A percentile compares a stretch with the other conserved stretches of the same genome.
Conservation (phyloP, 2,329 filamentous ascomycete genomes). For the Dactylella cylindrospora region DNA sequence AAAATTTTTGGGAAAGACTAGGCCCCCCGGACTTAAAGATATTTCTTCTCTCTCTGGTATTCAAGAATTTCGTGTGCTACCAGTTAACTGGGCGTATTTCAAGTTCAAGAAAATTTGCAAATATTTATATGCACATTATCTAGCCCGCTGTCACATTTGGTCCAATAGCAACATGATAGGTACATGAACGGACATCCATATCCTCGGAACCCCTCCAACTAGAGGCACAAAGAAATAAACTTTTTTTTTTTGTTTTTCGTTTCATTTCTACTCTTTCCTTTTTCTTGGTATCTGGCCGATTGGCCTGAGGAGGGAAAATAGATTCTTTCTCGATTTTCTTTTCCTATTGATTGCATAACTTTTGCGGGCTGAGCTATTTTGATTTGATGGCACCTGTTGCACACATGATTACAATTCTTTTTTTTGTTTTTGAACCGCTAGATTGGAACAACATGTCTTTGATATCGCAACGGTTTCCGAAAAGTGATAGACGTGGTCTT, state of each 20-base stretch:
- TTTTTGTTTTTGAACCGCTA: no score
- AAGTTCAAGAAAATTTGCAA: no score
- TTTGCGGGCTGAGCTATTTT: background rate
- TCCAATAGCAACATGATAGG: slow-evolving; percentile 20
- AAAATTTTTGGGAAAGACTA: slow-evolving; percentile 36
- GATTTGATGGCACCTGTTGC: slow-evolving; percentile 22
- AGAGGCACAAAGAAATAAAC: background rate
- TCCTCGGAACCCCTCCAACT: slow-evolving; percentile 9
- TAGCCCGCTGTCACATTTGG: background rate
- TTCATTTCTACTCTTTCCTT: slow-evolving; percentile 3
- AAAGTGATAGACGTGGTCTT: background rate
- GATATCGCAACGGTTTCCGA: slow-evolving; percentile 10
- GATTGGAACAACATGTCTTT: background rate
- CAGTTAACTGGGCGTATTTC: slow-evolving; percentile 7
- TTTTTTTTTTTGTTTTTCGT: slow-evolving; percentile 5
- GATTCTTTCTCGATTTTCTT: no score
- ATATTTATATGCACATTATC: no score
- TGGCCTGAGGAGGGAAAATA: no score
- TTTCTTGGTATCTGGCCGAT: slow-evolving; percentile 1
- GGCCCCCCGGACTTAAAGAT: slow-evolving; percentile 31
- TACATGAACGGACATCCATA: no score
- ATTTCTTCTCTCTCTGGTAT: background rate
- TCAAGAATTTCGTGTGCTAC: slow-evolving; percentile 10
- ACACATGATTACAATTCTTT: slow-evolving; percentile 17
- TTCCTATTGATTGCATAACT: no score